These are phyloP conservation scores for Penicillium concentricum DNA, from an alignment of 2,329 filamentous ascomycete genomes.

Conservation along the genomic window DNA sequence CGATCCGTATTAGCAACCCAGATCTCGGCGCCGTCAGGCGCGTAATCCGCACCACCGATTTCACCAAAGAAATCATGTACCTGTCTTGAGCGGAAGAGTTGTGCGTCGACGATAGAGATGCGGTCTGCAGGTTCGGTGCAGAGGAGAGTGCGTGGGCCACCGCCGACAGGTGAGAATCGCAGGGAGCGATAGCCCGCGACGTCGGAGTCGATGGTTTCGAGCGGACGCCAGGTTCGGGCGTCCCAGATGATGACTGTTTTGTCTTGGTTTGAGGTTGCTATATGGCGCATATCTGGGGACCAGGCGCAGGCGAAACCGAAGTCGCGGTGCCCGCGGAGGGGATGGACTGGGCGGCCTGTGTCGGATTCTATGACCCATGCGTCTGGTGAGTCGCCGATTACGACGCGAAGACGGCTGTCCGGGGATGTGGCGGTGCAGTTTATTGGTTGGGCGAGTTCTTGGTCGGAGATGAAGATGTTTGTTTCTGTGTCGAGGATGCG, in stretches of 20 bases:
- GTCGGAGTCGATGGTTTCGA: conserved; percentile 44
- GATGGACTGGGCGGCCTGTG: conserved; percentile 40
- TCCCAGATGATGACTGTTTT: conserved; percentile 49
- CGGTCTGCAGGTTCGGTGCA: conserved; percentile 47
- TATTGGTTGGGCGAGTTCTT: conserved; percentile 41
- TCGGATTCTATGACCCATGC: conserved; percentile 46
- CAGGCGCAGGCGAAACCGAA: conserved; percentile 49
- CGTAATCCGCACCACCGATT: conserved; percentile 45
- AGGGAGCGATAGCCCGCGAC: conserved; percentile 47
- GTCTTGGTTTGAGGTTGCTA: conserved; percentile 49
- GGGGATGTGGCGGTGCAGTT: conserved; percentile 48
- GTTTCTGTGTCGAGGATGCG: conserved; percentile 55
- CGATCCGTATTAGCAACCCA: conserved; percentile 47
- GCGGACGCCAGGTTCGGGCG: conserved; percentile 41
- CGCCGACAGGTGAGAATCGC: conserved; percentile 46
- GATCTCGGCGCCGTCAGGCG: conserved; percentile 41
- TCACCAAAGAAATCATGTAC: conserved; percentile 49
- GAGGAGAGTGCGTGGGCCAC: conserved; percentile 44
- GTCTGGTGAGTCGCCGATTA: conserved; percentile 45
- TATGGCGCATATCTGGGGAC: conserved; percentile 49
- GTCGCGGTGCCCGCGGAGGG: conserved; percentile 42
- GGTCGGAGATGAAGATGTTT: conserved; percentile 39
- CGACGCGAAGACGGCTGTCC: conserved; percentile 44
- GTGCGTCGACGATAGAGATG: conserved; percentile 46
- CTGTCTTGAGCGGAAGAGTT: conserved; percentile 43